These are phyloP conservation scores for Canavalia gladiata DNA, from an alignment of 306 rosid genomes.

Conservation along the genomic window DNA sequence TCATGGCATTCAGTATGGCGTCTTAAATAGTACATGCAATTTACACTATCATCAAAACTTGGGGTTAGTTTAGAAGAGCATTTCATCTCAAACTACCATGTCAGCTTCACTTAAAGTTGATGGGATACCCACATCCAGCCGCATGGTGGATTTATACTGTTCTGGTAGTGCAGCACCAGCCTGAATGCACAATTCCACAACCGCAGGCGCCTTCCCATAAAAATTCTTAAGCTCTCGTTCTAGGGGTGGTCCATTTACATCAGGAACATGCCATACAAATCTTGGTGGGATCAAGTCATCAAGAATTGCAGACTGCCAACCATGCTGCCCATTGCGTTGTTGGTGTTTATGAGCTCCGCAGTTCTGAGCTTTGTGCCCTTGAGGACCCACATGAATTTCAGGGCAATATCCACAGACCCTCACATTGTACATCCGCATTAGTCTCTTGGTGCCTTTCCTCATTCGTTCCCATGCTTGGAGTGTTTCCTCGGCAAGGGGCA, in stretches of 20 bases:
- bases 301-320: conserved; percentile 91
- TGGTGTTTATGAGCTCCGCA: conserved; percentile 96
- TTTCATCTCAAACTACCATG: conserved; percentile 83
- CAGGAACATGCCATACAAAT: conserved; percentile 98
- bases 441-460: conserved; percentile 80
- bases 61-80: conserved; percentile 19
- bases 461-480: conserved; percentile 82
- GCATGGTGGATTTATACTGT: conserved; percentile 83
- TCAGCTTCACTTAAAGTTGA: conserved; percentile 76
- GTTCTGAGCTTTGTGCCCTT: conserved; percentile 91
- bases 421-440: conserved; percentile 83
- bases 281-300: conserved; percentile 92
- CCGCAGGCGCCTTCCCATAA: conserved; percentile 89
- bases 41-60: conserved; percentile 30
- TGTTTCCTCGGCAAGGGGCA: conserved; percentile 78
- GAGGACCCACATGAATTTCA: conserved; percentile 84
- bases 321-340: conserved; percentile 97
- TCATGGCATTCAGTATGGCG: conserved; percentile 31
- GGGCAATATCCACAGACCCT: conserved; percentile 98
- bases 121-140: conserved; percentile 95
- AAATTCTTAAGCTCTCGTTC: conserved; percentile 79
- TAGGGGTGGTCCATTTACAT: conserved; percentile 76
- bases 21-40: conserved; percentile 35
- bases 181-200: conserved; percentile 93
- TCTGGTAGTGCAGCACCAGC: conserved; percentile 91